Evolutionary conservation across 352 stramenopile species (phyloP).

Genomic region (Pythium brachiatum): DNA sequence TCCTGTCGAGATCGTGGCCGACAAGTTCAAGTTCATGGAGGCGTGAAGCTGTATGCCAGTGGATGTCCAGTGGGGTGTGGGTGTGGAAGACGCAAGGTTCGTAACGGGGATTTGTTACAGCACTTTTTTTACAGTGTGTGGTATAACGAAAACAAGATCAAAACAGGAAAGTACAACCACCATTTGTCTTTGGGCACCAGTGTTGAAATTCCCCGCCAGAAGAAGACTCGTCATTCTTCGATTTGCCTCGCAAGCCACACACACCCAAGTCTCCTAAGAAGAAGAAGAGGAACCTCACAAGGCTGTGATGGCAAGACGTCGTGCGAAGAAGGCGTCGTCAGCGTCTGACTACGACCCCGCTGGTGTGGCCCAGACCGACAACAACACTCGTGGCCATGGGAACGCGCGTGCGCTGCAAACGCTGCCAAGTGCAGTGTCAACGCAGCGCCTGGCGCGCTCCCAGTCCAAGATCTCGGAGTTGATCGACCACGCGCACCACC

Average conservation of each 20-base stretch:
- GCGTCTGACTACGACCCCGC: background rate
- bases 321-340: conserved; percentile 7
- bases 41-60: conserved; percentile 15
- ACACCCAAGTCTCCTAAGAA: background rate
- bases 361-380: background rate
- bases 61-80: background rate
- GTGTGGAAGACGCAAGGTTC: background rate
- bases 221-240: conserved; percentile 13
- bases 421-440: conserved; percentile 16
- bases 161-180: conserved; percentile 9
- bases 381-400: background rate
- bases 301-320: conserved; percentile 13
- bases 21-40: conserved; percentile 58
- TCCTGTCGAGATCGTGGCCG: conserved; percentile 44
- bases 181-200: background rate
- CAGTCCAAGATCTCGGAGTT: conserved; percentile 26
- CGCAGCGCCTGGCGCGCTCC: conserved; percentile 17
- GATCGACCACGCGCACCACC: conserved; percentile 33
- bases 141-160: conserved; percentile 21
- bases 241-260: background rate
- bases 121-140: background rate
- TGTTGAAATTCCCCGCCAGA: background rate
- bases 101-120: background rate
- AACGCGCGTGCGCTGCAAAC: conserved; percentile 10
- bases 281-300: background rate